These are phyloP conservation scores for Gymnopilus dilepis DNA, from an alignment of 768 basidiomycete species.

Conservation along the genomic window DNA sequence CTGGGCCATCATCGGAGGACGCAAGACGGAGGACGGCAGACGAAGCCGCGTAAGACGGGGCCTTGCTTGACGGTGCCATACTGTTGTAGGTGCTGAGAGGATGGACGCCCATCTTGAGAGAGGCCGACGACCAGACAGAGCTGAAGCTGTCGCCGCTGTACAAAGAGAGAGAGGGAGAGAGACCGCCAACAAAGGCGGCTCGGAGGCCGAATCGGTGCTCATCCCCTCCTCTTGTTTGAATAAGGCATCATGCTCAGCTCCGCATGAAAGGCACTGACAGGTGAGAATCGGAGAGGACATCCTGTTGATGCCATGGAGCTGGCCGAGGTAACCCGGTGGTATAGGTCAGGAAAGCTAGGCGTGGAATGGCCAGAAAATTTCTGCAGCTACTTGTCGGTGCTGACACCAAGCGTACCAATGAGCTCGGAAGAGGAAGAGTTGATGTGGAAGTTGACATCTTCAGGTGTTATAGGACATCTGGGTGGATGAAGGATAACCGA, in stretches of 20 bases:
- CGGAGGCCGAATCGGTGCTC: conserved; percentile 61
- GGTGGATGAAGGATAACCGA: conserved; percentile 72
- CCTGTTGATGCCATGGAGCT: conserved; percentile 51
- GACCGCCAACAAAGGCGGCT: conserved; percentile 65
- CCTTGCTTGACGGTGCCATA: too few relatives aligned
- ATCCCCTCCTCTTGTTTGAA: conserved; percentile 71
- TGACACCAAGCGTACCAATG: conserved; percentile 47
- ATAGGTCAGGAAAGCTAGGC: conserved; percentile 68
- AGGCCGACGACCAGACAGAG: conserved; percentile 55
- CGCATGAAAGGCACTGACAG: conserved; percentile 49
- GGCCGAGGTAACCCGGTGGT: conserved; percentile 74
- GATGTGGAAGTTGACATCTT: conserved; percentile 46
- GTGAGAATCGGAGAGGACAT: conserved; percentile 61
- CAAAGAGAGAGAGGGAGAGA: conserved; percentile 67
- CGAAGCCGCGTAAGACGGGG: too few relatives aligned
- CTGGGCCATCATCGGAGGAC: too few relatives aligned
- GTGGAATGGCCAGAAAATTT: conserved; percentile 41
- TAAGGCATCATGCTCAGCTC: conserved; percentile 51
- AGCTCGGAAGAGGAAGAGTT: conserved; percentile 60
- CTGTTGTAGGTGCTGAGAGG: too few relatives aligned
- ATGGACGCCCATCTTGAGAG: conserved; percentile 66
- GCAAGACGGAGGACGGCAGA: too few relatives aligned
- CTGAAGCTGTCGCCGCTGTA: conserved; percentile 63
- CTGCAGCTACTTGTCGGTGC: conserved; percentile 27
- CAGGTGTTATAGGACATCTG: conserved; percentile 57